These are phyloP conservation scores for Candolleomyces eurysporus DNA, from an alignment of 768 basidiomycete genomes.

Conservation along the genomic window DNA sequence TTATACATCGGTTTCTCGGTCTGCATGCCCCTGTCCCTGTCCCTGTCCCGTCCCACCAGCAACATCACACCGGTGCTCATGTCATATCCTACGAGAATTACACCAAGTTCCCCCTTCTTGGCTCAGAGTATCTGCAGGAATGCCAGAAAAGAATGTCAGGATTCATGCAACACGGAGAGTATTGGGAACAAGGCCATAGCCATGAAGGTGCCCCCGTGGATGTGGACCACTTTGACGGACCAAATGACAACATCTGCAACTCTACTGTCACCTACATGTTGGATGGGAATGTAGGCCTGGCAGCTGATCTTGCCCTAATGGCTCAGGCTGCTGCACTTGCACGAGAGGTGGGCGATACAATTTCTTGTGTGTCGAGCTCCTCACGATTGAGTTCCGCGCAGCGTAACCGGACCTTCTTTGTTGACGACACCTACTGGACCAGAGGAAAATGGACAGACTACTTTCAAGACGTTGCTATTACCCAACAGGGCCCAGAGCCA, in stretches of 20 bases:
- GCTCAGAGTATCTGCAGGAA: conserved; percentile 49
- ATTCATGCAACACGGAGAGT: conserved; percentile 47
- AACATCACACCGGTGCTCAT: conserved; percentile 17
- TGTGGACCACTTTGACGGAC: conserved; percentile 20
- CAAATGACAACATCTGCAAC: conserved; percentile 39
- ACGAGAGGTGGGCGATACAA: conserved; percentile 46
- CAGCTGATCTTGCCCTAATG: conserved; percentile 63
- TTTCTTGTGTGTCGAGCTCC: conserved; percentile 3
- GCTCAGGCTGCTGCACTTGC: conserved; percentile 68
- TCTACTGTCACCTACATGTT: conserved; percentile 72
- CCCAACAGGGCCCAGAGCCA: conserved; percentile 63
- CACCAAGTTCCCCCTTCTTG: conserved; percentile 43
- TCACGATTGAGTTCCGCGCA: conserved; percentile 19
- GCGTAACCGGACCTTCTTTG: conserved; percentile 64
- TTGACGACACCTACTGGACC: conserved; percentile 73
- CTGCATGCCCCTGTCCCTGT: conserved; percentile 34
- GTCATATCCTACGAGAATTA: conserved; percentile 55
- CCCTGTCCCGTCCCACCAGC: conserved; percentile 10
- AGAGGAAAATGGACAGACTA: conserved; percentile 74
- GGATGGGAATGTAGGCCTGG: conserved; percentile 63
- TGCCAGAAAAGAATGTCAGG: conserved; percentile 50
- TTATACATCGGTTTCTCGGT: conserved; percentile 42
- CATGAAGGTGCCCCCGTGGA: conserved; percentile 18
- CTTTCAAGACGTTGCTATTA: conserved; percentile 51
- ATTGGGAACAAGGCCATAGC: conserved; percentile 41